A percentile compares a stretch with the other conserved stretches of the same genome.
These are phyloP conservation scores for Pugionium cornutum DNA, from an alignment of 345 rosid genomes.

Conservation along the genomic window DNA sequence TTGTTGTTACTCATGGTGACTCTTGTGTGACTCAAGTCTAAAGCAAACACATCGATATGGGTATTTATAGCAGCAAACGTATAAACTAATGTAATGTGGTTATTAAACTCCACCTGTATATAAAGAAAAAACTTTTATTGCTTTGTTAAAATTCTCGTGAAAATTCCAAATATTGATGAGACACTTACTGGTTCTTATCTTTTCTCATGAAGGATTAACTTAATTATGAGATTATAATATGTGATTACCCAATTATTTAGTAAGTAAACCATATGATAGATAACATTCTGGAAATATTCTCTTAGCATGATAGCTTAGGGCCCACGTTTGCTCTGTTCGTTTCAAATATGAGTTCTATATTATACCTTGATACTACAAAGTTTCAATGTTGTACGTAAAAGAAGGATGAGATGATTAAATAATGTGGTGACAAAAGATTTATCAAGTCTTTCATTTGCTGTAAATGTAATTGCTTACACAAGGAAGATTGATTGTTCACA, in stretches of 20 bases:
- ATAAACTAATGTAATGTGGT: not conserved
- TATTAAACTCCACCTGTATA: not conserved
- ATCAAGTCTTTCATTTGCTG: not conserved
- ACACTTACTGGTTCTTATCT: constrained; percentile 6
- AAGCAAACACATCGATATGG: constrained; percentile 21
- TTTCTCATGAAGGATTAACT: not conserved
- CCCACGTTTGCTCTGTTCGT: not conserved
- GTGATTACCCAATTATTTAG: constrained; percentile 7
- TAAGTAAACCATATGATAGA: not conserved
- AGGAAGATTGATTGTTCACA: constrained; percentile 3
- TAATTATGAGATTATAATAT: not conserved
- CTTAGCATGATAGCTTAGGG: not conserved
- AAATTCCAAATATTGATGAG: not conserved
- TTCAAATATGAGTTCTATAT: constrained; percentile 1
- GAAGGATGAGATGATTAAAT: not conserved
- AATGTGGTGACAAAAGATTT: constrained; percentile 12
- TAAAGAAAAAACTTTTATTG: constrained; percentile 4
- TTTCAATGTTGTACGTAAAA: not conserved
- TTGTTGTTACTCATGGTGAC: constrained; percentile 23
- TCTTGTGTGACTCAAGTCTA: constrained; percentile 19
- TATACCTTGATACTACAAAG: not conserved
- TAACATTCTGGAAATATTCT: not conserved
- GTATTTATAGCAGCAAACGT: constrained; percentile 21
- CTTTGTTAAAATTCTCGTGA: constrained; percentile 13
- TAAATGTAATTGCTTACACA: constrained; percentile 13